Evolutionary conservation across 768 basidiomycete genomes (phyloP), one percentile per base, ranked within the genome.

Genomic region (Pisolithus tinctorius): DNA sequence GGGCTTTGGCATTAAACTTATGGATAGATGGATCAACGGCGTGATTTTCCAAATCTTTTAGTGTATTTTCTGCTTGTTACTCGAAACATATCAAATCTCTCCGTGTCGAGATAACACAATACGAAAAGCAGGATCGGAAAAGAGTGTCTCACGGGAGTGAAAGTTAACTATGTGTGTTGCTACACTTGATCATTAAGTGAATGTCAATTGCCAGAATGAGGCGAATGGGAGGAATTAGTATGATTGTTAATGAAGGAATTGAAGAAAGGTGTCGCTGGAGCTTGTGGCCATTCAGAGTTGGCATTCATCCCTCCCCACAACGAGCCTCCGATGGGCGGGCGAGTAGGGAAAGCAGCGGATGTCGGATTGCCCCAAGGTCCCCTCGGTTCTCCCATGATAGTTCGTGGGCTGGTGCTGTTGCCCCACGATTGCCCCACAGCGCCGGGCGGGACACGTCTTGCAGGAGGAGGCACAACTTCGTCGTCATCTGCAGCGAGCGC

Each of bases 401-500:
- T 69, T 14, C 78, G 76, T 9, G 78, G 77, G 54, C 72, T 77
- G 45, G 74, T 60, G 26, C 73, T 55, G 37, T 58, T 68, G 4
- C 73, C 73, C 81, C 82, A 83, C 2, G 70, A 68, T 50, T 76
- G 77, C 6, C 77, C 68, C 10, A 77, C 72, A 3, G 68, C 67
- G 42, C 70, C 68, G 34, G 66, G 66, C 0, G 63, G 69, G 38
- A 64, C 66, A 7, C 78, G 70, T 45, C 80, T 65, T 36, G 78
- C 70, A 6, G 75, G 73, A 16, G 75, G 68, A 38, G 75, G 68
- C 14, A 90, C 78, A 10, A 89, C 84, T 61, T 90, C 88, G 62
- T 91, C 88, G 54, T 88, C 88, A 53, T 88, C 87, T 13, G 86
- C 80, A 3, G 82, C 80, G 17, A 90, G 74, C 17, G 88, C 88